Conservation (phyloP, 2,329 filamentous ascomycete species). For the Pseudocercospora vitis region DNA sequence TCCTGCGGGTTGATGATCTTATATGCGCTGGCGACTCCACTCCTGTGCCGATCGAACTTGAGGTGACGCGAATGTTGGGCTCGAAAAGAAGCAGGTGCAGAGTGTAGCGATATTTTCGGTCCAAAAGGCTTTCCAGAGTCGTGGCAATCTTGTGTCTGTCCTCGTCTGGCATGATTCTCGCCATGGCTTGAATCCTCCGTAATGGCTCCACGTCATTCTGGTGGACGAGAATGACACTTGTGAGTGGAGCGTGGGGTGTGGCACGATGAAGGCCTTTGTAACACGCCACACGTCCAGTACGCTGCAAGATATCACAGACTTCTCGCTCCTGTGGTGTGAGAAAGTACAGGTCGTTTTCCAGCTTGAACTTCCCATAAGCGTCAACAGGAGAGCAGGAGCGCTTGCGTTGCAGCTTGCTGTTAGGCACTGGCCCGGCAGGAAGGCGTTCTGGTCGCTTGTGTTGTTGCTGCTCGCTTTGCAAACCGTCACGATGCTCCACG, state of each 20-base stretch:
- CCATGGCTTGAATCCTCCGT: constrained; percentile 1
- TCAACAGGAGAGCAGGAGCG: background rate
- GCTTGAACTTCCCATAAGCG: background rate
- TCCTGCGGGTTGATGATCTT: background rate
- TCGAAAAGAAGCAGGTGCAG: constrained; percentile 7
- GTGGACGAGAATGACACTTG: constrained; percentile 13
- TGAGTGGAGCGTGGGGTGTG: background rate
- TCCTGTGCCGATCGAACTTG: constrained; percentile 2
- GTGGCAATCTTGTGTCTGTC: constrained; percentile 8
- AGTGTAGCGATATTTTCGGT: background rate
- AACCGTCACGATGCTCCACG: background rate
- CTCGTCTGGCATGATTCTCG: background rate
- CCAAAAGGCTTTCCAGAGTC: background rate
- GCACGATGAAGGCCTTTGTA: constrained; percentile 10
- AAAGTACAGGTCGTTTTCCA: background rate
- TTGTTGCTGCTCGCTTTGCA: background rate
- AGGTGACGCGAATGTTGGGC: constrained; percentile 5
- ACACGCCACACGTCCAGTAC: constrained; percentile 8
- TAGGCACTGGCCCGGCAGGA: background rate
- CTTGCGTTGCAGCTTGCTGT: background rate
- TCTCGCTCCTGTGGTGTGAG: constrained; percentile 8
- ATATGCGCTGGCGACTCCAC: constrained; percentile 1
- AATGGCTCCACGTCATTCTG: constrained; percentile 4
- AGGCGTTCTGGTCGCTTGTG: background rate
- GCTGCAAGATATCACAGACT: constrained; percentile 11